Conservation (phyloP, 139 green algal species). For the Coelastrella sp. region DNA sequence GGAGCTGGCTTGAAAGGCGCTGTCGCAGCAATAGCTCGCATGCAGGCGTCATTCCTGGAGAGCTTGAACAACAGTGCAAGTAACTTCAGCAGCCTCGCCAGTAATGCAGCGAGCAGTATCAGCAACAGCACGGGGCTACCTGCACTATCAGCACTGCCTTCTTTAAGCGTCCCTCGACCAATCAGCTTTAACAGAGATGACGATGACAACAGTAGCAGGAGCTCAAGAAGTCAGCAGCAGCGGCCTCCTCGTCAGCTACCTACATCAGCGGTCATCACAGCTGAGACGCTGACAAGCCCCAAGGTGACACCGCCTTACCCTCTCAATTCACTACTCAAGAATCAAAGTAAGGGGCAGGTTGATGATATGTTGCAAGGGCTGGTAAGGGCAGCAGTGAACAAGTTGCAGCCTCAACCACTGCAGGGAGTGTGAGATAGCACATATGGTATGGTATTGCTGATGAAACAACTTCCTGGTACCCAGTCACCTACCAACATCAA, state of each 20-base stretch:
- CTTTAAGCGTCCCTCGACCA: not conserved
- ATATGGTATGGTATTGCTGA: too few species aligned
- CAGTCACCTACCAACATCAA: too few species aligned
- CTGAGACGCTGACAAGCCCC: conserved; percentile 30
- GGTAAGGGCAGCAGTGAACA: conserved; percentile 10
- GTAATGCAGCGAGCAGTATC: not conserved
- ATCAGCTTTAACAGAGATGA: not conserved
- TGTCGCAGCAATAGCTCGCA: conserved; percentile 2
- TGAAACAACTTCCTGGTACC: too few species aligned
- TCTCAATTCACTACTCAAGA: conserved; percentile 40
- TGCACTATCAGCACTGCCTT: not conserved
- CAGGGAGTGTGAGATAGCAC: not conserved
- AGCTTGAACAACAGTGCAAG: not conserved
- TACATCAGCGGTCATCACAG: conserved; percentile 16
- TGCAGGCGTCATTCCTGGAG: not conserved
- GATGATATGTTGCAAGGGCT: conserved; percentile 46
- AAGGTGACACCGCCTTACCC: conserved; percentile 32
- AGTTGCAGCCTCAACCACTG: not conserved
- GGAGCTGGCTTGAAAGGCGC: conserved; percentile 18
- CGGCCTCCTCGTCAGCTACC: not conserved
- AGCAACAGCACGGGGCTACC: not conserved
- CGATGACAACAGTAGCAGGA: not conserved
- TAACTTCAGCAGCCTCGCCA: not conserved
- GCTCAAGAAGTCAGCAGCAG: not conserved
- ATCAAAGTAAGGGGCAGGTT: conserved; percentile 42